Evolutionary conservation across 2,329 filamentous ascomycete species (phyloP), one percentile per base, ranked within the genome.

Genomic region (Berkeleyomyces basicola): DNA sequence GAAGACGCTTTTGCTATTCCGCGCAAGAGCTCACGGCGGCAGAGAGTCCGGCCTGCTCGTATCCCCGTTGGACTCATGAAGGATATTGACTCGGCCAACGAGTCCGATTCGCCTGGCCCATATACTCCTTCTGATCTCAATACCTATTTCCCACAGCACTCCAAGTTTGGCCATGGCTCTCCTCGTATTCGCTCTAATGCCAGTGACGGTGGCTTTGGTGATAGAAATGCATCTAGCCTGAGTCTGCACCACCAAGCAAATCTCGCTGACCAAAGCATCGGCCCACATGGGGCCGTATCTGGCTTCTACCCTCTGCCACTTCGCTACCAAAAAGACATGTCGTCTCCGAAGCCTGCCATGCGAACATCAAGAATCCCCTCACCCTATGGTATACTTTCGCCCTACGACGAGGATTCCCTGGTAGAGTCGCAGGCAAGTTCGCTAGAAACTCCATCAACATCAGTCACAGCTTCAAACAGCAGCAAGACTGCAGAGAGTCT

Each of bases 81-180:
- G 33, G 62, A 64, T 9, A 61, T 64, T 49, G 62, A 64, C 59
- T 61, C 58, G 37, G 58, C 62, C 31, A 61, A 58, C 40, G 62
- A 64, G 16, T 60, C 57, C 4, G 62, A 64, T 16, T 60, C 58
- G 9, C 58, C 51, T 16, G 62, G 62, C 2, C 62, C 62, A 2
- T 36, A 55, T 7, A 64, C 62, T 1, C 62, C 62, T 10, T 53
- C 46, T 10, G 58, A 64, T 14, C 59, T 58, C 14, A 43, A 43
- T 14, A 53, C 40, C 9, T 62, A 51, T 9, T 31, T 62, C 39
- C 61, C 51, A 7, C 51, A 58, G 7, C 42, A 58, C 16, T 3
- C 51, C 51, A 62, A 58, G 61, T 43, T 47, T 44, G n/a, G 31
- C 37, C 33, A 40, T 33, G 23, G 10, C 31, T 64, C 58, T 3